Evolutionary conservation across 352 stramenopile species (phyloP), one percentile per base, ranked within the genome.

Genomic region (Phytophthora sp.): DNA sequence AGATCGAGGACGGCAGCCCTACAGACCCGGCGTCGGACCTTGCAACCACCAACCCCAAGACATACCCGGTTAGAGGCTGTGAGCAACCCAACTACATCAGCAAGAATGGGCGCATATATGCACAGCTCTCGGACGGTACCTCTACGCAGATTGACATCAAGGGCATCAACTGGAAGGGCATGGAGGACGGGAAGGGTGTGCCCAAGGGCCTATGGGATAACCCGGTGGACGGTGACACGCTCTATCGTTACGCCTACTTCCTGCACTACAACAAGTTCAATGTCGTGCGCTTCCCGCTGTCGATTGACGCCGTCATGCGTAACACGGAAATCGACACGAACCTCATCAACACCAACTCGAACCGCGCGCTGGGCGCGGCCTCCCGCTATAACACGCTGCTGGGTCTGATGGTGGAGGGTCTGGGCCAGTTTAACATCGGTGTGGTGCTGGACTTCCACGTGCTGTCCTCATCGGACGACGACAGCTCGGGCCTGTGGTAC

Each of bases 271-370:
- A 95, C 71, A 86, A 86, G 35, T 93, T 95, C 59, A 95, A 95
- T 33, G 78, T 77, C 8, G 85, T 95, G 47, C 87, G 87, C 16
- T 72, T 95, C 9, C 77, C 87, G 30, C 66, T 95, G 7, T 85
- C 85, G 9, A 78, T 95, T 36, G 85, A 93, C 69, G 74, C 80
- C 30, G 82, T 85, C 24, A 63, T 88, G 70, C 80, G 79, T 11
- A 94, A 95, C 71, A 78, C 77, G 21, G 69, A 82, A 2, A 79
- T 91, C 46, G 68, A 80, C 58, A 58, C 53, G 29, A 80, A 82
- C 58, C 69, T 90, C 26, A 87, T 94, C 67, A 95, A 95, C 74
- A 90, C 85, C 30, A 94, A 94, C 73, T 93, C 85, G 53, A 86
- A 95, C 60, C 87, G 87, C 33, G 87, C 84, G 47, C 70, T 95